Conservation (phyloP, 495 filamentous ascomycete genomes). For the Penicillium ochrochloron region DNA sequence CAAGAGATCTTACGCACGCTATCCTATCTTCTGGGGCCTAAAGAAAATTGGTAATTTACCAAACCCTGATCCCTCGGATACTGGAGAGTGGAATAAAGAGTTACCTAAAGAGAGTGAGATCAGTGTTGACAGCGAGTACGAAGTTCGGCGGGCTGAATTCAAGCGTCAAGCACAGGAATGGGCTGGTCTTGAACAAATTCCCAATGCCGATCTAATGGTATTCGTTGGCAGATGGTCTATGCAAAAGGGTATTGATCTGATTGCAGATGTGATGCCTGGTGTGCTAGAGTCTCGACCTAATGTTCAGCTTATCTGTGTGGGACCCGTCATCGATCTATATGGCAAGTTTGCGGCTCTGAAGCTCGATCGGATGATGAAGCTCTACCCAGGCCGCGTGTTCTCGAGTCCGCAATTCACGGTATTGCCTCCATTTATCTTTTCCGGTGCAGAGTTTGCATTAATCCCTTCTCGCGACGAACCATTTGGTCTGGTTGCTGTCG, state of each 20-base stretch:
- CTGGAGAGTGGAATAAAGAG: constrained; percentile 66
- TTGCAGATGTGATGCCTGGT: constrained; percentile 75
- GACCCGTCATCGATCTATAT: constrained; percentile 78
- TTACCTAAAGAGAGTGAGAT: constrained; percentile 56
- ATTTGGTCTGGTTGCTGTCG: constrained; percentile 80
- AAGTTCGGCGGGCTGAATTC: constrained; percentile 59
- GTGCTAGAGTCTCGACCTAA: constrained; percentile 70
- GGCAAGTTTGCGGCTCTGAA: constrained; percentile 79
- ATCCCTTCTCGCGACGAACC: constrained; percentile 82
- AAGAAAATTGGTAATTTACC: constrained; percentile 71
- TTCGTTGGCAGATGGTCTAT: constrained; percentile 81
- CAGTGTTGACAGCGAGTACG: constrained; percentile 60
- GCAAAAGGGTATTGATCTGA: constrained; percentile 79
- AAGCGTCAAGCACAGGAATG: constrained; percentile 76
- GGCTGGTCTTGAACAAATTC: constrained; percentile 69
- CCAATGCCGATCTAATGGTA: constrained; percentile 73
- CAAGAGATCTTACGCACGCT: constrained; percentile 73
- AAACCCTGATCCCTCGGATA: constrained; percentile 78
- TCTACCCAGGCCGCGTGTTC: constrained; percentile 76
- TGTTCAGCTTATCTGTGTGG: constrained; percentile 72
- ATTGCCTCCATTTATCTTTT: constrained; percentile 76
- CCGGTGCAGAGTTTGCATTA: constrained; percentile 77
- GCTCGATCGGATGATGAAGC: constrained; percentile 70
- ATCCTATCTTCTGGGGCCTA: constrained; percentile 79
- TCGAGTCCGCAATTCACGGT: constrained; percentile 79